A percentile compares a stretch with the other conserved stretches of the same genome.
These are phyloP conservation scores for Umbelopsis isabellina DNA, from an alignment of 192 early-diverging fungal species.

Conservation along the genomic window DNA sequence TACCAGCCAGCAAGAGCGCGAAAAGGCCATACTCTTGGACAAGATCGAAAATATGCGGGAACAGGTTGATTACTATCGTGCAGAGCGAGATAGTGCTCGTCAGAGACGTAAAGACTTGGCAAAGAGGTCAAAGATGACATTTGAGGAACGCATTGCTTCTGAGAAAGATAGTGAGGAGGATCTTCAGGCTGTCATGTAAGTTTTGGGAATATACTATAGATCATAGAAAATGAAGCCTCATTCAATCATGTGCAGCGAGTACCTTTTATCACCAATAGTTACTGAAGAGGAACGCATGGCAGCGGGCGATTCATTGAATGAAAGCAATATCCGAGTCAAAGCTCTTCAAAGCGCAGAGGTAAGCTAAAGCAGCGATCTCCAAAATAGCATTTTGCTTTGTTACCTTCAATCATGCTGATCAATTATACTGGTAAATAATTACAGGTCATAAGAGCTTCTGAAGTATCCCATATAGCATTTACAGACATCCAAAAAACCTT, in stretches of 20 bases:
- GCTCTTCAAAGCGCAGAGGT: conserved; percentile 10
- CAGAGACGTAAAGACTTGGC: conserved; percentile 13
- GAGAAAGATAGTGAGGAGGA: conserved; percentile 7
- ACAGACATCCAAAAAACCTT: conserved; percentile 18
- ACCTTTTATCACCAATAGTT: background rate
- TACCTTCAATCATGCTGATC: background rate
- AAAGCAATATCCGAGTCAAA: conserved; percentile 1
- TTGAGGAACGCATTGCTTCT: conserved; percentile 6
- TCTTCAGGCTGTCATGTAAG: conserved; percentile 16
- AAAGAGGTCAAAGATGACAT: conserved; percentile 7
- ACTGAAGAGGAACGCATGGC: conserved; percentile 10
- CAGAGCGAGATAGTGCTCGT: background rate
- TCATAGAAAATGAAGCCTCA: too few species aligned
- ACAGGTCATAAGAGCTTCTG: conserved; percentile 4
- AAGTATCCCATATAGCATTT: conserved; percentile 9
- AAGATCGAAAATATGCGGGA: conserved; percentile 9
- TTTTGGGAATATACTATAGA: background rate
- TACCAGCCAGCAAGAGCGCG: conserved; percentile 18
- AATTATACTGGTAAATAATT: too few species aligned
- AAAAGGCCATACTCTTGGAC: background rate
- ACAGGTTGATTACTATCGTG: conserved; percentile 4
- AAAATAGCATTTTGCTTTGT: background rate
- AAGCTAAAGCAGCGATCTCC: background rate
- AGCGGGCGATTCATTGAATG: conserved; percentile 8
- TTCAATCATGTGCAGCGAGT: background rate